A percentile compares a stretch with the other conserved stretches of the same genome.
Conservation (phyloP, 169 alveolate species). For the Plasmodium gonderi region DNA sequence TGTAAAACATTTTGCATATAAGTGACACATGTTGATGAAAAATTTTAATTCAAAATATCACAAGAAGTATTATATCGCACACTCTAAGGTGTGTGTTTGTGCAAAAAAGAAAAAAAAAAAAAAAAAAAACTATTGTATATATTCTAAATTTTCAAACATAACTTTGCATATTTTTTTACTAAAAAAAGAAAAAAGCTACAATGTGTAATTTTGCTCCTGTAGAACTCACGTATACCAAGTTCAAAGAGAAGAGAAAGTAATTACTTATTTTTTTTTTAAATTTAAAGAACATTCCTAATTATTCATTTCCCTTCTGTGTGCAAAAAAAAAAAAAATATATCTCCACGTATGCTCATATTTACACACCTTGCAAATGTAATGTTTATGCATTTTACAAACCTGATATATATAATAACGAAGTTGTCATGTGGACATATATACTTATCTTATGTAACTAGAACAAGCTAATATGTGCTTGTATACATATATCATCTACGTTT, state of each 20-base stretch:
- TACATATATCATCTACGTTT: no score
- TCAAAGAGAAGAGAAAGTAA: background rate
- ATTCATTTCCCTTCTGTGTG: no score
- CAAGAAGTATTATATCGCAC: background rate
- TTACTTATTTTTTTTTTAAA: no score
- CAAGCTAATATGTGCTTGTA: no score
- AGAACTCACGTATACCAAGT: background rate
- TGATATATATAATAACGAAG: no score
- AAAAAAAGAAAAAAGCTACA: background rate
- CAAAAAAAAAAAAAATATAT: no score
- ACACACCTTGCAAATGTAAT: no score
- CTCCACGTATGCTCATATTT: no score
- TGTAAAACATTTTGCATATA: background rate
- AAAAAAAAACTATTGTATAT: background rate
- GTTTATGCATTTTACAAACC: no score
- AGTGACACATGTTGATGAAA: background rate
- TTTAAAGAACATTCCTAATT: no score
- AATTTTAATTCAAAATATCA: background rate
- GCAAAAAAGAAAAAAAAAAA: background rate
- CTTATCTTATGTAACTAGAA: no score
- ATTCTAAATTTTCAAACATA: background rate
- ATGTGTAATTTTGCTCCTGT: background rate
- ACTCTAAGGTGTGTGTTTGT: background rate
- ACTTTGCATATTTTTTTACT: background rate
- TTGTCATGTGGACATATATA: no score